These are phyloP conservation scores for Trichosporon faecale DNA, from an alignment of 1,284 basidiomycete genomes.

Conservation along the genomic window DNA sequence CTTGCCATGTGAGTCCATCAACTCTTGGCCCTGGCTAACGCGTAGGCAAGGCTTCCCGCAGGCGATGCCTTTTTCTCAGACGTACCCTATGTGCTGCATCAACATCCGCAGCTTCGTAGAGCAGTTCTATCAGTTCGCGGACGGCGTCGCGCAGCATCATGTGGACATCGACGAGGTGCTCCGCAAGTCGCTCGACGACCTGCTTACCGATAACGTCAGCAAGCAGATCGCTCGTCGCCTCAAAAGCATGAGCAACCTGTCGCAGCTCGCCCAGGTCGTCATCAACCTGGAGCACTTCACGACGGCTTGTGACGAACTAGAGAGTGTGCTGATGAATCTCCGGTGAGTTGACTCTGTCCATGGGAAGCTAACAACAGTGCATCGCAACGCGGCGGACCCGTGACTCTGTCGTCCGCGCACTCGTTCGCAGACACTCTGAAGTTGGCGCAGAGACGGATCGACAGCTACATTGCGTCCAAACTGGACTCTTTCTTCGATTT, in stretches of 20 bases:
- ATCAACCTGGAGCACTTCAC: constrained; percentile 92
- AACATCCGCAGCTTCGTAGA: constrained; percentile 93
- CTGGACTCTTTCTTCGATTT: constrained; percentile 95
- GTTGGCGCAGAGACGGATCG: constrained; percentile 73
- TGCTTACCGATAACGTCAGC: constrained; percentile 78
- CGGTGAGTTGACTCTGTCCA: constrained; percentile 50
- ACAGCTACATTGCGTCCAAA: constrained; percentile 79
- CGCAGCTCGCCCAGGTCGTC: constrained; percentile 90
- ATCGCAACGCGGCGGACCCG: constrained; percentile 73
- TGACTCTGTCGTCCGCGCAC: constrained; percentile 51
- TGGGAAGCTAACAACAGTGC: constrained; percentile 56
- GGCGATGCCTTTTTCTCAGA: constrained; percentile 87
- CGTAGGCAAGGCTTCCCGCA: constrained; percentile 69
- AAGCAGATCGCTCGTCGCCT: constrained; percentile 71
- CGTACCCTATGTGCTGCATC: constrained; percentile 91
- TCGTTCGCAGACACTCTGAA: constrained; percentile 67
- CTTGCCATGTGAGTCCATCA: constrained; percentile 60
- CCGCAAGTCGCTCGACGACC: constrained; percentile 84
- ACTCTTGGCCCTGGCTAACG: constrained; percentile 8
- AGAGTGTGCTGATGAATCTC: constrained; percentile 76
- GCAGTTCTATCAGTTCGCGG: constrained; percentile 94
- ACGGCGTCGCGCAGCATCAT: constrained; percentile 87
- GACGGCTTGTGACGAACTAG: constrained; percentile 78
- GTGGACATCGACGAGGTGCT: constrained; percentile 88
- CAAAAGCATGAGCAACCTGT: constrained; percentile 70